These are phyloP conservation scores for Aspergillus niger DNA, from an alignment of 2,329 filamentous ascomycete species.

Conservation along the genomic window DNA sequence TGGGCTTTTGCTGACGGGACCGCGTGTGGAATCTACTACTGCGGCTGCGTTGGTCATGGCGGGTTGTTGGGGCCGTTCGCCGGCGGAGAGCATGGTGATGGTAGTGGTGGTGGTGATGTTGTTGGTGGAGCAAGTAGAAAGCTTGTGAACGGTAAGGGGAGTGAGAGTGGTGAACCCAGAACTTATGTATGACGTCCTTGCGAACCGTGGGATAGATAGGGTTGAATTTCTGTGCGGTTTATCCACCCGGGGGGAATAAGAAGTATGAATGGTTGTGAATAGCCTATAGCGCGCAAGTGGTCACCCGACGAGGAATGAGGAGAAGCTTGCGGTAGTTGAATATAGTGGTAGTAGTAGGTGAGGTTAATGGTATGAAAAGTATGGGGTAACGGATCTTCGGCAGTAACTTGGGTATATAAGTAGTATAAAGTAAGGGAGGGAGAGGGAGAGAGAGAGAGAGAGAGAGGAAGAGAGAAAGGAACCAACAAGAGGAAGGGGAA, in stretches of 20 bases:
- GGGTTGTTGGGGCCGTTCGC: slow-evolving; percentile 38
- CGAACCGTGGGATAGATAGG: neutral
- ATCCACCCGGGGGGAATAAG: neutral
- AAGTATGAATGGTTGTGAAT: neutral
- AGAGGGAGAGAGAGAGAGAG: too few relatives aligned
- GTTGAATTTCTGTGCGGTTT: neutral
- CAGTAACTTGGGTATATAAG: too few relatives aligned
- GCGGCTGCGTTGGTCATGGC: slow-evolving; percentile 26
- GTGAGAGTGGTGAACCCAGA: neutral
- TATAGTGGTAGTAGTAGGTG: too few relatives aligned
- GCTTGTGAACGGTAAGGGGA: neutral
- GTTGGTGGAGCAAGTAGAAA: neutral
- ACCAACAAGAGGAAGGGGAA: neutral
- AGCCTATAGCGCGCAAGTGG: neutral
- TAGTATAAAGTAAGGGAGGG: too few relatives aligned
- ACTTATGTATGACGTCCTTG: neutral
- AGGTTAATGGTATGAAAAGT: too few relatives aligned
- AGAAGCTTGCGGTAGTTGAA: neutral
- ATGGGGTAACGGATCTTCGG: too few relatives aligned
- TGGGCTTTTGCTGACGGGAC: slow-evolving; percentile 23
- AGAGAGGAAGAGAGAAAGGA: too few relatives aligned
- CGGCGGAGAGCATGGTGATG: slow-evolving; percentile 45
- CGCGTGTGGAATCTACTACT: slow-evolving; percentile 25
- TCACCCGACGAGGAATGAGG: too few relatives aligned
- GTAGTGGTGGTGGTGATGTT: neutral